Evolutionary conservation across 768 basidiomycete species (phyloP).

Genomic region (Tulasnella sp.): DNA sequence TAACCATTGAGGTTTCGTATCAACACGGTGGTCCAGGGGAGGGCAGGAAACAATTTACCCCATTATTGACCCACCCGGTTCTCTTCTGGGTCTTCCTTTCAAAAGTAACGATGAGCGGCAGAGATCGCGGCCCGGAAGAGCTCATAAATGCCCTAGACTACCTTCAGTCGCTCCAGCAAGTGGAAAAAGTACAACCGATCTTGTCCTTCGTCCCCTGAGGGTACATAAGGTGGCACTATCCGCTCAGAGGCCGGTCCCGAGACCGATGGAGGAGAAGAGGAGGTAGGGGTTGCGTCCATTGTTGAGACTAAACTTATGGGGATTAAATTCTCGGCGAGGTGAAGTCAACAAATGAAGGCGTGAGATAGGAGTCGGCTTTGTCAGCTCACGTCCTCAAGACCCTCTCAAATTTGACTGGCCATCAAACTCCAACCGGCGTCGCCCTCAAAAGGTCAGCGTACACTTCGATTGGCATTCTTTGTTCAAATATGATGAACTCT

Average conservation of each 20-base stretch:
- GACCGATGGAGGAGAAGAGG: background rate
- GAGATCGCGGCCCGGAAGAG: background rate
- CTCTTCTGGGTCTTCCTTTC: slow-evolving; percentile 80
- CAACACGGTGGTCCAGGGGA: too few relatives aligned
- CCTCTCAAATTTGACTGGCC: slow-evolving; percentile 9
- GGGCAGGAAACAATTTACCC: slow-evolving; percentile 43
- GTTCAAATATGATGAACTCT: slow-evolving; percentile 44
- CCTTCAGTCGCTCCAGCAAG: slow-evolving; percentile 84
- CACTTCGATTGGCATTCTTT: background rate
- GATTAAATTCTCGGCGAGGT: background rate
- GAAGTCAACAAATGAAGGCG: background rate
- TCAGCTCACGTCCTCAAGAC: background rate
- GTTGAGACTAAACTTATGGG: background rate
- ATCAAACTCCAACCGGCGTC: background rate
- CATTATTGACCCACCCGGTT: slow-evolving; percentile 89
- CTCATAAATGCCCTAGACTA: slow-evolving; percentile 35
- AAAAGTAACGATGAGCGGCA: background rate
- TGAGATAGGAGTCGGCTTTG: background rate
- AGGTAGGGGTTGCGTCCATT: background rate
- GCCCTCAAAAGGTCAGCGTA: background rate
- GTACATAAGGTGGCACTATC: slow-evolving; percentile 15
- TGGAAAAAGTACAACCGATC: slow-evolving; percentile 91
- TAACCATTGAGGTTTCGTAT: slow-evolving; percentile 36
- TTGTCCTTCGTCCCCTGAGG: slow-evolving; percentile 46
- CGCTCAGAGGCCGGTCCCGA: background rate